phyloP scores from a whole-genome alignment of 139 green algal species.

The Chlorella sorokiniana region DNA sequence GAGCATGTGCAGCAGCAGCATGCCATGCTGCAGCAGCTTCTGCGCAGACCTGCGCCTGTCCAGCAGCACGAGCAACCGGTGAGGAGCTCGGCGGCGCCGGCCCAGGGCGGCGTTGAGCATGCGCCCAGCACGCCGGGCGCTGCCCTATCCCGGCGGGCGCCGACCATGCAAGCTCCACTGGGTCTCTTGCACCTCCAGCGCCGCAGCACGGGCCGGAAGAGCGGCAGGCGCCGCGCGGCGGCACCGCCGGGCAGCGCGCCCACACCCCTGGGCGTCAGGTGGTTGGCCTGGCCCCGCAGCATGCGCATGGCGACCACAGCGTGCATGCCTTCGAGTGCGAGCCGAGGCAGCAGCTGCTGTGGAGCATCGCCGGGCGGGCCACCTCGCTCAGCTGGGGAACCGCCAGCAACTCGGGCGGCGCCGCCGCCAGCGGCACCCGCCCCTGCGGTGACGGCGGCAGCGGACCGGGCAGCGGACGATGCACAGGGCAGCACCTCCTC shows the following conservation, averaged over 20 bases:
- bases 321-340: conserved; percentile 1
- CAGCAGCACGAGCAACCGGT: neutral
- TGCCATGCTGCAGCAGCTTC: neutral
- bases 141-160: too few species aligned
- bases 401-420: neutral
- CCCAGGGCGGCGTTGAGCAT: too few species aligned
- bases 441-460: neutral
- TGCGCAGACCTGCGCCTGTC: neutral
- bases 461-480: neutral
- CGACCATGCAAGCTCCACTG: too few species aligned
- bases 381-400: conserved; percentile 17
- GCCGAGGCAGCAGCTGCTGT: conserved; percentile 32
- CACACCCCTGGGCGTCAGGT: neutral
- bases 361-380: conserved; percentile 20
- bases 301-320: neutral
- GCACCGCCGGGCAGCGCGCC: neutral
- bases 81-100: too few species aligned
- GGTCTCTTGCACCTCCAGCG: too few species aligned
- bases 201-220: too few species aligned
- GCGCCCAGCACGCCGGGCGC: too few species aligned
- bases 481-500: neutral
- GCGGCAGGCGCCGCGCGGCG: too few species aligned
- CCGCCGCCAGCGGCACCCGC: neutral
- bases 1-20: neutral
- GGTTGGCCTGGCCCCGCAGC: neutral